These are phyloP conservation scores for Fraxinus sp. DNA, from an alignment of 305 asterid genomes.

Conservation along the genomic window DNA sequence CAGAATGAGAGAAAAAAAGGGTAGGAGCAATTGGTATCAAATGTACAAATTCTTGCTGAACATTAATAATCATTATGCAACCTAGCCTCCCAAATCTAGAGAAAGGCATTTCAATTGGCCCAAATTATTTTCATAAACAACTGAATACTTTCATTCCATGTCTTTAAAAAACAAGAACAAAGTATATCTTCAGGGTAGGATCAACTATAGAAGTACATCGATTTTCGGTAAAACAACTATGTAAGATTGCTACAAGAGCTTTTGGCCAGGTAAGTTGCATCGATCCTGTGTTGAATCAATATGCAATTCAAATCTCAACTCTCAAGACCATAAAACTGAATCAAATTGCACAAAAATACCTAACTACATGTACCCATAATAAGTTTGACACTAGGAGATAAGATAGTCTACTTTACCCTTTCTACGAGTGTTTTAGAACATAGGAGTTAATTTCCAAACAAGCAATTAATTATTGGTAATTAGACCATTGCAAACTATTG, in stretches of 20 bases:
- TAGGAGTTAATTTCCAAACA: not conserved
- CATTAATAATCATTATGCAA: not conserved
- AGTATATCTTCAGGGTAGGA: not conserved
- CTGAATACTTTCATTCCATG: not conserved
- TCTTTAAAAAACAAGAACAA: not conserved
- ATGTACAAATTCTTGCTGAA: not conserved
- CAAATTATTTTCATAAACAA: conserved; percentile 7
- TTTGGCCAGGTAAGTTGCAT: not conserved
- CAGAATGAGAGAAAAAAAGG: conserved; percentile 3
- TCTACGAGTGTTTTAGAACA: not conserved
- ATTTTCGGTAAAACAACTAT: not conserved
- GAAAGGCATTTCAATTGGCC: not conserved
- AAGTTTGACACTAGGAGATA: not conserved
- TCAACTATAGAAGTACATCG: not conserved
- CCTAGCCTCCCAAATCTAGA: not conserved
- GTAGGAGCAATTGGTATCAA: conserved; percentile 4
- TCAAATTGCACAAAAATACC: not conserved
- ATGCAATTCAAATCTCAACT: not conserved
- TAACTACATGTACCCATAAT: not conserved
- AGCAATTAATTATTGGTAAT: not conserved
- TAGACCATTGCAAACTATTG: not conserved
- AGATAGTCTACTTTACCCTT: not conserved
- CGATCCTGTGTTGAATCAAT: not conserved
- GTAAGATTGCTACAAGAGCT: not conserved
- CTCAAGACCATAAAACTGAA: not conserved